Percentiles rank a stretch among this genome's conserved stretches.
Evolutionary conservation across 164 flowering plant genomes (phyloP).

Genomic region (Protea cynaroides): DNA sequence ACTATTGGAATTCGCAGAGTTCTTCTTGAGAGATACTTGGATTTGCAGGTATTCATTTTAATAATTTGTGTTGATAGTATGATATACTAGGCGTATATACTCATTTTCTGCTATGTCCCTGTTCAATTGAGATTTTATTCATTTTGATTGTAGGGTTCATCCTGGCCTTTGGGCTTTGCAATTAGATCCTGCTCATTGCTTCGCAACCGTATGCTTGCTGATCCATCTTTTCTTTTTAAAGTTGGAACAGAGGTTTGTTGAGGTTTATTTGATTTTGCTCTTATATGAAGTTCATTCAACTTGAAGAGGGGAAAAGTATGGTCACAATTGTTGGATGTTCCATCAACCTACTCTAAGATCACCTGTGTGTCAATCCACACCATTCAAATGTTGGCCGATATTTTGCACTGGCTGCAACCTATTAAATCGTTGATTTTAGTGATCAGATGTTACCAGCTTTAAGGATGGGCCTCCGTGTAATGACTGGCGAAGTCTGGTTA

Average conservation of each 20-base stretch:
- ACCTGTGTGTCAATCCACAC: no score
- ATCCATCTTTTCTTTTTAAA: slow-evolving; percentile 87
- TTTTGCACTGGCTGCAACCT: neutral
- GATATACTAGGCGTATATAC: no score
- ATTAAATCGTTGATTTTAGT: neutral
- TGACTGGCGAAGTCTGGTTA: no score
- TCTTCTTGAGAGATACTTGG: slow-evolving; percentile 58
- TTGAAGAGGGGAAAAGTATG: neutral
- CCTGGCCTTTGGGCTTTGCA: slow-evolving; percentile 57
- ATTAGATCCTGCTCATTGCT: slow-evolving; percentile 64
- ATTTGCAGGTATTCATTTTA: slow-evolving; percentile 51
- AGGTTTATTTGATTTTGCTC: neutral
- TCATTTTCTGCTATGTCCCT: neutral
- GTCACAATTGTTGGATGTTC: neutral
- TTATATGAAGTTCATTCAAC: neutral
- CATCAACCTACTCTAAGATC: neutral
- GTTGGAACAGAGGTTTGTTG: slow-evolving; percentile 79
- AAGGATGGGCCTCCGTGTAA: no score
- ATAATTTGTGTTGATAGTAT: no score
- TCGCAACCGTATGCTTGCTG: slow-evolving; percentile 86
- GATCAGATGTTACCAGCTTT: no score
- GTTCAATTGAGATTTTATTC: neutral
- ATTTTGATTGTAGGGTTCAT: slow-evolving; percentile 44
- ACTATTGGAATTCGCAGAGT: slow-evolving; percentile 48
- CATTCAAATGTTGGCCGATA: neutral